Percentiles rank a stretch among this genome's conserved stretches.
phyloP scores from a whole-genome alignment of 2,329 filamentous ascomycete species.

The Pseudomassariella vexata region DNA sequence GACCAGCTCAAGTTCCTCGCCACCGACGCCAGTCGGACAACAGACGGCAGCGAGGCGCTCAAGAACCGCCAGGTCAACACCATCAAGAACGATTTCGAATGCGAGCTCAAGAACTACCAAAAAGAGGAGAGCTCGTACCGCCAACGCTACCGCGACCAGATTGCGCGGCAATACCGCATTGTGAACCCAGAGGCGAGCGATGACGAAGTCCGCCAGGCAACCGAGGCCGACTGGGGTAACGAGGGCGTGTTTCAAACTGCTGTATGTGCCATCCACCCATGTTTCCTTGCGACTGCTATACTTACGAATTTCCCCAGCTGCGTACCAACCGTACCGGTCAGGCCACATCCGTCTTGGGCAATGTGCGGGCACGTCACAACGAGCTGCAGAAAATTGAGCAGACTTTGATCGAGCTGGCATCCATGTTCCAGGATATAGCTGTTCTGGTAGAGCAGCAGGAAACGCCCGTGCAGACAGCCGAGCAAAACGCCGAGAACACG shows the following conservation, averaged over 20 bases:
- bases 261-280: conserved; percentile 43
- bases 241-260: conserved; percentile 80
- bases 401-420: conserved; percentile 63
- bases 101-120: conserved; percentile 64
- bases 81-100: conserved; percentile 67
- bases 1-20: conserved; percentile 74
- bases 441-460: conserved; percentile 71
- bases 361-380: conserved; percentile 76
- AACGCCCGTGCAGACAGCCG: conserved; percentile 52
- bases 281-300: conserved; percentile 4
- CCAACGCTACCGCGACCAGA: conserved; percentile 68
- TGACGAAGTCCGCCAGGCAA: conserved; percentile 62
- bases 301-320: conserved; percentile 49
- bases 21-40: conserved; percentile 60
- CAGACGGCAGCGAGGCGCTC: conserved; percentile 52
- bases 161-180: conserved; percentile 74
- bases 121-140: conserved; percentile 67
- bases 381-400: conserved; percentile 77
- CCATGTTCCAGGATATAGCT: conserved; percentile 70
- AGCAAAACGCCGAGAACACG: conserved; percentile 61
- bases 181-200: conserved; percentile 77
- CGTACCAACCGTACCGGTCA: conserved; percentile 69
- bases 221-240: conserved; percentile 66
- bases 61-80: conserved; percentile 66
- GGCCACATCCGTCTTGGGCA: conserved; percentile 67